A percentile compares a stretch with the other conserved stretches of the same genome.
Evolutionary conservation across 1,284 basidiomycete species (phyloP).

Genomic region (Mycosarcoma mackinlayi): DNA sequence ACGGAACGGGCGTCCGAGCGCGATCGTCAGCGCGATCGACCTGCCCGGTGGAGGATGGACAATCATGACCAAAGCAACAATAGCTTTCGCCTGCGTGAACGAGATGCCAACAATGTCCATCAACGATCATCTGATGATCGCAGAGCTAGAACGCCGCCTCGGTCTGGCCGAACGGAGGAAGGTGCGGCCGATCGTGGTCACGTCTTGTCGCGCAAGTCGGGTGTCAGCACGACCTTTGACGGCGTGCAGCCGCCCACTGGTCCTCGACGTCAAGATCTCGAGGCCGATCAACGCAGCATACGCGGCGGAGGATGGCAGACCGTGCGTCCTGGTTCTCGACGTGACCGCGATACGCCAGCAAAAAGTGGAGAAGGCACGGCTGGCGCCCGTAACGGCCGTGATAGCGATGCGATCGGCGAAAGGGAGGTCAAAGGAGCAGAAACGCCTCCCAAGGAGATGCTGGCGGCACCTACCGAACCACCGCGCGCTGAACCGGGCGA

Average conservation of each 20-base stretch:
- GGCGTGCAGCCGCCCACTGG: constrained; percentile 29
- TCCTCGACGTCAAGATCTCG: constrained; percentile 19
- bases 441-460: background rate
- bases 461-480: constrained; percentile 8
- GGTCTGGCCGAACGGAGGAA: constrained; percentile 9
- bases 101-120: background rate
- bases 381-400: constrained; percentile 13
- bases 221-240: constrained; percentile 11
- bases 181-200: constrained; percentile 22
- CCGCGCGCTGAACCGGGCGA: constrained; percentile 64
- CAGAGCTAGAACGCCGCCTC: constrained; percentile 18
- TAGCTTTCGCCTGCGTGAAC: constrained; percentile 1
- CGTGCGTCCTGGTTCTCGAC: constrained; percentile 26
- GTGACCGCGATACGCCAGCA: constrained; percentile 4
- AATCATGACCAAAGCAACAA: constrained; percentile 5
- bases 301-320: constrained; percentile 45
- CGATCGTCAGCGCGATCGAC: constrained; percentile 22
- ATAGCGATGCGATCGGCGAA: background rate
- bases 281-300: constrained; percentile 28
- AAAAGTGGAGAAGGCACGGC: background rate
- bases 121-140: constrained; percentile 16
- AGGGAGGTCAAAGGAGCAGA: background rate
- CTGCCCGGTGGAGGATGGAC: constrained; percentile 34
- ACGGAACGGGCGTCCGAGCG: constrained; percentile 8
- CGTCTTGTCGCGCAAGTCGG: constrained; percentile 31